phyloP scores from a whole-genome alignment of 495 filamentous ascomycete species.

The Penicillium fimorum region DNA sequence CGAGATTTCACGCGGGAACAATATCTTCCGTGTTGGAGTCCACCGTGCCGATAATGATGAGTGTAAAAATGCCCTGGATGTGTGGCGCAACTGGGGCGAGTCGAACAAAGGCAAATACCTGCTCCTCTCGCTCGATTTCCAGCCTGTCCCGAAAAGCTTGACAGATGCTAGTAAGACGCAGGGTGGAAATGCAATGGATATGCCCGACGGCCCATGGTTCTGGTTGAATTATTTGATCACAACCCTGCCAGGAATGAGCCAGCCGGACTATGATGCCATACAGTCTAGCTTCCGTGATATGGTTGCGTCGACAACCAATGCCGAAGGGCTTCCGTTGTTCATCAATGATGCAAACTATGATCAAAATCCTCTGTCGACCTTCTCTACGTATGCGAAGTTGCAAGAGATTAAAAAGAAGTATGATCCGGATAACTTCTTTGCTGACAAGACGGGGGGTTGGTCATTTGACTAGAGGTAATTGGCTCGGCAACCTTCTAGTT shows the following conservation, averaged over 20 bases:
- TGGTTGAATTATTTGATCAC: conserved; percentile 34
- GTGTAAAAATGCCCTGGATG: conserved; percentile 23
- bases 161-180: conserved; percentile 37
- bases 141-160: conserved; percentile 33
- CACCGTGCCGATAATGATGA: conserved; percentile 27
- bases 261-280: conserved; percentile 27
- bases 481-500: neutral
- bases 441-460: conserved; percentile 35
- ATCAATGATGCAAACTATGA: conserved; percentile 36
- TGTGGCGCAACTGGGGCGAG: conserved; percentile 31
- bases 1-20: conserved; percentile 29
- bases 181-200: conserved; percentile 39
- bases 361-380: conserved; percentile 33
- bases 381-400: conserved; percentile 28
- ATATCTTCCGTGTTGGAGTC: conserved; percentile 38
- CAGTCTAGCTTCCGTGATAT: conserved; percentile 34
- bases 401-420: conserved; percentile 38
- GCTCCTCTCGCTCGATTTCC: conserved; percentile 33
- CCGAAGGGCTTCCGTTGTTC: conserved; percentile 32
- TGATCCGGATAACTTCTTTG: conserved; percentile 39
- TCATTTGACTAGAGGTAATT: conserved; percentile 25
- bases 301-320: conserved; percentile 25
- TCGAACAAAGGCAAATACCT: conserved; percentile 31
- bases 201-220: conserved; percentile 39
- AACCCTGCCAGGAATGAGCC: conserved; percentile 23